phyloP scores from a whole-genome alignment of 441 rosid species.

The Breynia disticha region DNA sequence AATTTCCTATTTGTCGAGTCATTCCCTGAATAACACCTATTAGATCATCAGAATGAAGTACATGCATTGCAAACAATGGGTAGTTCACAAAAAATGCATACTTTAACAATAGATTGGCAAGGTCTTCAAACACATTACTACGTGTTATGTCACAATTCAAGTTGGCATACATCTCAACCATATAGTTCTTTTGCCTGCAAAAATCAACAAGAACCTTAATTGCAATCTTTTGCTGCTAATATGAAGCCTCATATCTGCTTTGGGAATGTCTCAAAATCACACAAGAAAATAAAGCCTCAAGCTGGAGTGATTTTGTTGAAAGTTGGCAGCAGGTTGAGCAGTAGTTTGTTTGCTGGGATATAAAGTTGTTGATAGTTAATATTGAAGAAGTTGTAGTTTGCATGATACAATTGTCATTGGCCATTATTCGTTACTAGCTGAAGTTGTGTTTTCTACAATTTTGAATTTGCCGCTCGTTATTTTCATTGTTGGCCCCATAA shows the following conservation, averaged over 20 bases:
- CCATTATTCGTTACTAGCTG: too few relatives aligned
- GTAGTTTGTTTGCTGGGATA: too few relatives aligned
- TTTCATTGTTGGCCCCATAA: too few relatives aligned
- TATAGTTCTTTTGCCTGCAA: slow-evolving; percentile 68
- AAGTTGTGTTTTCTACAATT: too few relatives aligned
- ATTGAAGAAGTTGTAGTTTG: too few relatives aligned
- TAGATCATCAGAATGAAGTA: slow-evolving; percentile 74
- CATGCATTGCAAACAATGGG: slow-evolving; percentile 75
- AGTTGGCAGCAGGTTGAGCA: too few relatives aligned
- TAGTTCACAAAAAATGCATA: slow-evolving; percentile 80
- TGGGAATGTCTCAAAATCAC: slow-evolving; percentile 80
- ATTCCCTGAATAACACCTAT: slow-evolving; percentile 62
- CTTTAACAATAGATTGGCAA: slow-evolving; percentile 67
- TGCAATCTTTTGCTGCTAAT: slow-evolving; percentile 83
- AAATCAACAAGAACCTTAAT: slow-evolving; percentile 88
- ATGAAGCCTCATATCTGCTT: slow-evolving; percentile 68
- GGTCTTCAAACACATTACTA: slow-evolving; percentile 77
- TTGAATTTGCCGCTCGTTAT: too few relatives aligned
- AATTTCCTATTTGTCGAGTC: slow-evolving; percentile 65
- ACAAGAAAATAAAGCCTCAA: slow-evolving; percentile 81
- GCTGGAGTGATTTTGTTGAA: too few relatives aligned
- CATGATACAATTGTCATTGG: too few relatives aligned
- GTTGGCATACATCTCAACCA: slow-evolving; percentile 80
- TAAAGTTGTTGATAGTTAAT: too few relatives aligned
- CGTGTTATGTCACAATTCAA: slow-evolving; percentile 81